Base-by-base conservation (phyloP, 2,329 filamentous ascomycete species). In the Stromatinia cepivora region DNA sequence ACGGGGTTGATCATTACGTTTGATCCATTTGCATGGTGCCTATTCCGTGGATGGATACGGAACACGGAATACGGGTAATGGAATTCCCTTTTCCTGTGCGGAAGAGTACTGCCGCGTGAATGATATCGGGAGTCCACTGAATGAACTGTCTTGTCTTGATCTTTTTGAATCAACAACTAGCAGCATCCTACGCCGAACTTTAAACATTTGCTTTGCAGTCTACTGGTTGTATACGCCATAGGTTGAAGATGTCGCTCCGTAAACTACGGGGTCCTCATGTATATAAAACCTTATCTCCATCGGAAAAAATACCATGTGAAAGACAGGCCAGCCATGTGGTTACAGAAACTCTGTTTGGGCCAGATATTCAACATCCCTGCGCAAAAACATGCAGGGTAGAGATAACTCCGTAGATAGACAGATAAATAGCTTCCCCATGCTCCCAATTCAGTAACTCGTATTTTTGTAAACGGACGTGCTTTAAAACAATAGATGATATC, bases 281-380 rank as follows among this genome's bases (percentile, higher is more conserved):
- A 63, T 46, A 25, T 13, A 22, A 25, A 22, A 20, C 31, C 46
- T 64, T 53, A 64, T 52, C 46, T 64, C 34, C 34, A 52, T 52
- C 34, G n/a, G 31, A 28, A 3, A 10, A 58, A 58, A 46, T 34
- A 22, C 57, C 58, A 61, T 61, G 58, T 61, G 58, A 20, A 46
- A n/a, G 11, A 42, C 58, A 61, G 61, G 61, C 46, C 50, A 36
- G 61, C 46, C 46, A 52, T 64, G 46, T 39, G 61, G 61, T 63
- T 28, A 15, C 61, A 52, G 45, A 39, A 63, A 28, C 11, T 52
- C 34, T 52, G 13, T 52, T 52, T 36, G 61, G 31, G 61, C 31
- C 34, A n/a, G 46, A 22, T 63, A n/a, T 17, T 10, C 15, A 39
- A 42, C 34, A 52, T 52, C 61, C 61, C 22, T 64, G 61, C 46